Evolutionary conservation across 352 stramenopile species (phyloP), one percentile per base, ranked within the genome.

Genomic region (Pythium graminicola): DNA sequence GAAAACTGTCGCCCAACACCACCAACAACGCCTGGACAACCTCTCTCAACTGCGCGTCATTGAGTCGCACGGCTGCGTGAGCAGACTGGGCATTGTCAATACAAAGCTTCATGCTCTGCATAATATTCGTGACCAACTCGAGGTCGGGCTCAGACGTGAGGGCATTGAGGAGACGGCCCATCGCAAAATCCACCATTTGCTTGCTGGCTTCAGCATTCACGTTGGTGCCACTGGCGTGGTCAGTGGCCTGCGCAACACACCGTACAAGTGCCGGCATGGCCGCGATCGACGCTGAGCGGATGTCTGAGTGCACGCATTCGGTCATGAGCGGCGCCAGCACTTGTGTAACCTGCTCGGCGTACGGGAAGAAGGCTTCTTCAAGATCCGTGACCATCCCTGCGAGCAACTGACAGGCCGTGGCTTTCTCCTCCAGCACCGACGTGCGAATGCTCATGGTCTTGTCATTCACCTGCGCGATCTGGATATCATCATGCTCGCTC

Each of bases 301-400:
- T 93, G 55, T 93, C 82, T 35, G 78, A 82, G 65, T 93, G 82
- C 32, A 93, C 79, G 14, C 73, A 89, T 58, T 93, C 82, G 13
- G 80, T 93, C 49, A 93, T 69, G 6, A 93, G 60, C 19, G 82
- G 82, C 24, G 78, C 79, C 13, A 93, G 67, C 28, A 93, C 74
- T 44, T 90, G 76, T 9, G 82, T 91, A 22, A 90, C 81, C 49
- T 93, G 82, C 63, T 93, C 80, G 0, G 80, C 82, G 52, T 91
- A 93, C 11, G 82, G 82, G 57, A 93, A 93, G 57, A 93, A 93
- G 9, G 75, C 74, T 20, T 87, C 82, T 39, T 91, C 71, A n/a
- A 93, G 60, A 54, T 91, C 75, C 9, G 60, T 73, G 4, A 88
- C 78, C 72, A 93, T 85, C 14, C 74, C 71, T 22, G 72, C 77